Percentiles rank a stretch among this genome's conserved stretches.
Evolutionary conservation across 1,284 basidiomycete genomes (phyloP).

Genomic region (Golubevia pallescens): DNA sequence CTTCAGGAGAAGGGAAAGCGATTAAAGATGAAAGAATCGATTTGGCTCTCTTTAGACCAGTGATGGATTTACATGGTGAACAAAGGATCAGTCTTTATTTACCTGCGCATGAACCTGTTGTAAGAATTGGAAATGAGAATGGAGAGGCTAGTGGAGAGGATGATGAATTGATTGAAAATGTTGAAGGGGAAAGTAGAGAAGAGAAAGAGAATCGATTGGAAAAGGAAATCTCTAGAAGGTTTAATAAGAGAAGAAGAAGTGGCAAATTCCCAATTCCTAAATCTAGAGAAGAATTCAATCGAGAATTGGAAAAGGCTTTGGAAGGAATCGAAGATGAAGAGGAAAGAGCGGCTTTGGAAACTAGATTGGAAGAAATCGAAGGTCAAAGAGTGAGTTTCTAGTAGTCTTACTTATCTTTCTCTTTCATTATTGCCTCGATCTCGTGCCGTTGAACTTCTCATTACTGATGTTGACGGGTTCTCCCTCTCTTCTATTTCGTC

Average conservation of each 20-base stretch:
- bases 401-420: not conserved
- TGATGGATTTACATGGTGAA: constrained; percentile 27
- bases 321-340: constrained; percentile 9
- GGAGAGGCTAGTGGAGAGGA: constrained; percentile 18
- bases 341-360: constrained; percentile 2
- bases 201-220: constrained; percentile 2
- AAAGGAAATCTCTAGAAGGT: constrained; percentile 18
- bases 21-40: constrained; percentile 44
- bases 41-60: constrained; percentile 44
- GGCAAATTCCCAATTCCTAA: constrained; percentile 36
- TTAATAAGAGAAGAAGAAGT: constrained; percentile 41
- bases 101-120: constrained; percentile 34
- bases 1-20: constrained; percentile 25
- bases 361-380: constrained; percentile 1
- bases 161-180: constrained; percentile 18
- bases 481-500: not conserved
- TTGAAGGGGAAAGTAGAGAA: constrained; percentile 7
- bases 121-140: no score
- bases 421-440: not conserved
- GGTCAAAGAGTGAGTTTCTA: not conserved
- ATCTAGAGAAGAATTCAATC: constrained; percentile 7
- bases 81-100: constrained; percentile 55
- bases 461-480: not conserved
- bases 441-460: no score
- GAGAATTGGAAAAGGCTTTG: not conserved